A percentile compares a stretch with the other conserved stretches of the same genome.
Conservation (phyloP, 371 early-diverging fungal species). For the Synchytrium microbalum region DNA sequence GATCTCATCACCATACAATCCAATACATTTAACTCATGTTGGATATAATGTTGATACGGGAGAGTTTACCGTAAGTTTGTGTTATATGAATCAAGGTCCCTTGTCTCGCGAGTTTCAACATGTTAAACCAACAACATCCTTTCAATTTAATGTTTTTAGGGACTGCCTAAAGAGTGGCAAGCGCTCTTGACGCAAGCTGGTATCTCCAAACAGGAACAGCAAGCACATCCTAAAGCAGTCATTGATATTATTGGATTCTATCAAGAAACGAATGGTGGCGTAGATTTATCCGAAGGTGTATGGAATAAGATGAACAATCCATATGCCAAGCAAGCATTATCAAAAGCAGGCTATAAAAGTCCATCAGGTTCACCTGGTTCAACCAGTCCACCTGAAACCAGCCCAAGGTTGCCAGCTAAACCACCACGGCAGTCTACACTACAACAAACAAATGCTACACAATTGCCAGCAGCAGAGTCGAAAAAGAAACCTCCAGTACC, state of each 20-base stretch:
- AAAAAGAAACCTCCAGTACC: slow-evolving; percentile 35
- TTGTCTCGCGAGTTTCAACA: background rate
- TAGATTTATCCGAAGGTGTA: slow-evolving; percentile 50
- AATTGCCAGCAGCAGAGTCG: background rate
- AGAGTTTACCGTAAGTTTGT: slow-evolving; percentile 36
- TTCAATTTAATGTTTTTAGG: slow-evolving; percentile 39
- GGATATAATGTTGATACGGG: slow-evolving; percentile 43
- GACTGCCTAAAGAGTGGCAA: slow-evolving; percentile 92
- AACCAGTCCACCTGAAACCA: slow-evolving; percentile 8
- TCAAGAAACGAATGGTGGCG: slow-evolving; percentile 33
- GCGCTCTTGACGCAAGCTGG: slow-evolving; percentile 82
- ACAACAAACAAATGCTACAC: slow-evolving; percentile 6
- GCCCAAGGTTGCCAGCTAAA: slow-evolving; percentile 1
- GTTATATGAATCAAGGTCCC: background rate
- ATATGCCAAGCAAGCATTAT: background rate
- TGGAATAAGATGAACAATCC: slow-evolving; percentile 84
- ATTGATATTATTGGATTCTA: slow-evolving; percentile 79
- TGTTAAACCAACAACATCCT: background rate
- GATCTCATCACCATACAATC: slow-evolving; percentile 93
- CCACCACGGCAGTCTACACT: slow-evolving; percentile 1
- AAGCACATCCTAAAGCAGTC: slow-evolving; percentile 90
- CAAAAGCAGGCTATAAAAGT: slow-evolving; percentile 9
- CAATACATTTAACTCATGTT: slow-evolving; percentile 84
- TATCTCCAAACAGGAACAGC: slow-evolving; percentile 90
- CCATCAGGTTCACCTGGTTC: slow-evolving; percentile 13